Evolutionary conservation across 371 early-diverging fungal genomes (phyloP), one percentile per base, ranked within the genome.

Genomic region (Mortierella sp.): DNA sequence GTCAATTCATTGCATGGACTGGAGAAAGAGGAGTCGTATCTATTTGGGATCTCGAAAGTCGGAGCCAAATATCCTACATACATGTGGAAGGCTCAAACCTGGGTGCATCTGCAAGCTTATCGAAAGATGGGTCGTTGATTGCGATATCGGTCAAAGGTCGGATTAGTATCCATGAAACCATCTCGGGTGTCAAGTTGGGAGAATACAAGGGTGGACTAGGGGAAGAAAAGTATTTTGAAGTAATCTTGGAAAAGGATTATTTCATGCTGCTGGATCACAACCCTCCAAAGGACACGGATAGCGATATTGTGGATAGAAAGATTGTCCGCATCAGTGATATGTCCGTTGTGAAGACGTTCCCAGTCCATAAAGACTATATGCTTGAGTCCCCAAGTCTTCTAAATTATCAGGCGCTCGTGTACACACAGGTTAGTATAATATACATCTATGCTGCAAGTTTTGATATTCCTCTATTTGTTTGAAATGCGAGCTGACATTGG

Each of bases 1-100:
- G 60, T 15, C 29, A 28, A 6, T 67, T 51, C n/a, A 51, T 67
- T 26, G 60, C 67, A 23, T 67, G 67, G 67, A 67, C 67, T 2
- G 67, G 67, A n/a, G 43, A 12, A 9, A 60, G 51, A 17, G 58
- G 45, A 10, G 60, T 49, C 3, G 53, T 59, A 4, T 67, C 67
- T 3, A 51, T 67, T 35, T 59, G 59, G 59, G 53, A 67, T 37
- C 0, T 67, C 49, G 60, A 32, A 13, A 32, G 19, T 10, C 37
- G 29, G 9, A 32, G 34, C 8, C 49, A 59, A 13, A 28, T 51
- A 3, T 59, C 60, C 1, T 49, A 59, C 19, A 45, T 67, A 3
- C 22, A 23, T 4, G 35, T 59, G 1, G 49, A 26, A 13, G 51
- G 43, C 22, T 59, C n/a, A 4, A 49, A 19, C 9, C 19, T 23